These are phyloP conservation scores for Trichoderma gamsii DNA, from an alignment of 495 filamentous ascomycete genomes.

Conservation along the genomic window DNA sequence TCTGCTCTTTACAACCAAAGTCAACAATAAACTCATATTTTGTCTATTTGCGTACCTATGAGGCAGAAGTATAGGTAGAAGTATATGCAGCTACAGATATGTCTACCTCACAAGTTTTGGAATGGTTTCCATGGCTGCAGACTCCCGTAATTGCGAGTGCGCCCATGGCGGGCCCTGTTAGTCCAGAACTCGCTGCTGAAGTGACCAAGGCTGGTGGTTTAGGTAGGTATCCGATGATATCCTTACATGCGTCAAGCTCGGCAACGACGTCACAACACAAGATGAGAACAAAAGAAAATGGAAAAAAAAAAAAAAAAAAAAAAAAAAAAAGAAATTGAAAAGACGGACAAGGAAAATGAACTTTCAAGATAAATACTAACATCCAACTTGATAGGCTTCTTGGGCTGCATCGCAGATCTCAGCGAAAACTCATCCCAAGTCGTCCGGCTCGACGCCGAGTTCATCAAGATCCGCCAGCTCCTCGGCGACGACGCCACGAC, in stretches of 20 bases:
- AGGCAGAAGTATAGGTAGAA: neutral
- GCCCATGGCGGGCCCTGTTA: slow-evolving; percentile 65
- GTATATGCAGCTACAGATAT: neutral
- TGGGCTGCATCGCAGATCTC: slow-evolving; percentile 34
- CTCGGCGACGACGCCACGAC: slow-evolving; percentile 27
- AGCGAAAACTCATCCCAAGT: slow-evolving; percentile 25
- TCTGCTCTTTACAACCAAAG: no score
- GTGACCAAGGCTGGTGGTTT: slow-evolving; percentile 64
- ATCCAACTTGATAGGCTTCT: slow-evolving; percentile 28
- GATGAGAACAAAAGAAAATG: neutral
- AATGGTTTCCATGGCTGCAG: slow-evolving; percentile 52
- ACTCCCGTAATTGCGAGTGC: slow-evolving; percentile 59
- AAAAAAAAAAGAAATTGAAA: neutral
- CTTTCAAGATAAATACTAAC: neutral
- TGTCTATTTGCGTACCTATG: no score
- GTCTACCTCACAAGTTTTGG: neutral
- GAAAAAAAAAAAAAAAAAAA: neutral
- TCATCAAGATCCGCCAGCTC: slow-evolving; percentile 31
- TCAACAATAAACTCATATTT: no score
- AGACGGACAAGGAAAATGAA: neutral
- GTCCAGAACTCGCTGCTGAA: slow-evolving; percentile 55
- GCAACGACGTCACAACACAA: neutral
- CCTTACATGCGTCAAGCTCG: neutral
- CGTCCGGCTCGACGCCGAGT: slow-evolving; percentile 26
- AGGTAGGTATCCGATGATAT: slow-evolving; percentile 34